phyloP scores from a whole-genome alignment of 2,329 filamentous ascomycete species.

The Thermoascus crustaceus region DNA sequence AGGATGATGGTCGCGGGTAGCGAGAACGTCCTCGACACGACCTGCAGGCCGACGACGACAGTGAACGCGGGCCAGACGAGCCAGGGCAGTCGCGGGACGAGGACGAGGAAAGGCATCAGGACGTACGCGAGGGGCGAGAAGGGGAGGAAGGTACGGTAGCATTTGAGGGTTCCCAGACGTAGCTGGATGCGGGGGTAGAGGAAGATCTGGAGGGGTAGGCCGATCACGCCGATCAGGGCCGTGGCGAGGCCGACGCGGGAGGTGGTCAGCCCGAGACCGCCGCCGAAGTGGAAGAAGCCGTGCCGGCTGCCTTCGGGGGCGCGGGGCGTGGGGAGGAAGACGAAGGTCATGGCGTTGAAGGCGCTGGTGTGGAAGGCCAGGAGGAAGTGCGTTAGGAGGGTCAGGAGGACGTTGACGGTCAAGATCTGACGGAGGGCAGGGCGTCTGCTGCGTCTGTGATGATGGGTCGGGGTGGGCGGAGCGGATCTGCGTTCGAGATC shows the following conservation, averaged over 20 bases:
- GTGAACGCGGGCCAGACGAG: constrained; percentile 59
- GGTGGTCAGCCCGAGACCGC: constrained; percentile 66
- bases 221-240: constrained; percentile 65
- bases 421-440: constrained; percentile 44
- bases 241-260: constrained; percentile 68
- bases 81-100: constrained; percentile 51
- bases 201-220: constrained; percentile 64
- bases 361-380: constrained; percentile 67
- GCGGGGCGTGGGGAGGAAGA: constrained; percentile 67
- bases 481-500: constrained; percentile 24
- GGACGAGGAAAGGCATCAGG: constrained; percentile 60
- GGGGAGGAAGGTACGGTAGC: constrained; percentile 60
- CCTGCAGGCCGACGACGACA: constrained; percentile 58
- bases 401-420: constrained; percentile 48
- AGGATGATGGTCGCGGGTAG: constrained; percentile 52
- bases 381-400: constrained; percentile 56
- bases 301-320: constrained; percentile 36
- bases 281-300: constrained; percentile 52
- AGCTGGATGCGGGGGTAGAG: constrained; percentile 62
- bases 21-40: constrained; percentile 63
- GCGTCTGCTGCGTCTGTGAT: constrained; percentile 31
- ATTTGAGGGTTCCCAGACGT: constrained; percentile 58
- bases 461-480: constrained; percentile 18
- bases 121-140: constrained; percentile 65
- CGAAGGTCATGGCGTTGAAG: constrained; percentile 68